phyloP scores from a whole-genome alignment of 306 rosid genomes.

The Alnus rubra region DNA sequence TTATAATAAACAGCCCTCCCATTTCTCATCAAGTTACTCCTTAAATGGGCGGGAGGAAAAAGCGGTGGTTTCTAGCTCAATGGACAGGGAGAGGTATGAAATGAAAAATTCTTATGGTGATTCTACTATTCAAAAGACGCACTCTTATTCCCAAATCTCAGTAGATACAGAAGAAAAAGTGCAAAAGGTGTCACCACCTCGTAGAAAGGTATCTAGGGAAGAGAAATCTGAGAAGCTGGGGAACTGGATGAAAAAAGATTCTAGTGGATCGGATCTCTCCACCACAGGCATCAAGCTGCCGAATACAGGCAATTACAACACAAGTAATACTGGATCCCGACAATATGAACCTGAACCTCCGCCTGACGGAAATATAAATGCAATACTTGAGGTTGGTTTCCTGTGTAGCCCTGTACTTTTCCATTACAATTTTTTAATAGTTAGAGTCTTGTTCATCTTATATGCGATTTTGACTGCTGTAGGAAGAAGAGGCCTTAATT shows the following conservation, averaged over 20 bases:
- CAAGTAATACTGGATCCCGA: conserved; percentile 46
- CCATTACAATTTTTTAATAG: neutral
- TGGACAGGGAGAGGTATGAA: conserved; percentile 62
- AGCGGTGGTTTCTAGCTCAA: conserved; percentile 45
- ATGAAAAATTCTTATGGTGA: conserved; percentile 55
- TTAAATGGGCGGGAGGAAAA: conserved; percentile 61
- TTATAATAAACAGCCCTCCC: conserved; percentile 55
- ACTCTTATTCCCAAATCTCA: conserved; percentile 51
- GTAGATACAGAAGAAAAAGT: conserved; percentile 67
- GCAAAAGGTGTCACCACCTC: conserved; percentile 86
- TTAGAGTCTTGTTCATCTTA: conserved; percentile 25
- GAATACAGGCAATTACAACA: conserved; percentile 42
- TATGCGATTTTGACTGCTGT: conserved; percentile 29
- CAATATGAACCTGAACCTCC: conserved; percentile 58
- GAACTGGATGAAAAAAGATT: conserved; percentile 58
- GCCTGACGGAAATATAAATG: conserved; percentile 72
- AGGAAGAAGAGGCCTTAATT: conserved; percentile 96
- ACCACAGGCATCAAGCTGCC: conserved; percentile 63
- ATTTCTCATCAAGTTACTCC: conserved; percentile 44
- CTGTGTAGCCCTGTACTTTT: conserved; percentile 10
- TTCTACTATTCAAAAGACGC: conserved; percentile 54
- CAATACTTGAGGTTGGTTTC: conserved; percentile 82
- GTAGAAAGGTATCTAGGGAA: conserved; percentile 67
- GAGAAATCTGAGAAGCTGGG: conserved; percentile 73
- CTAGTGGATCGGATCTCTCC: conserved; percentile 52